Percentiles rank a stretch among this genome's conserved stretches.
Evolutionary conservation across 306 rosid species (phyloP).

Genomic region (Cicer yamashitae): DNA sequence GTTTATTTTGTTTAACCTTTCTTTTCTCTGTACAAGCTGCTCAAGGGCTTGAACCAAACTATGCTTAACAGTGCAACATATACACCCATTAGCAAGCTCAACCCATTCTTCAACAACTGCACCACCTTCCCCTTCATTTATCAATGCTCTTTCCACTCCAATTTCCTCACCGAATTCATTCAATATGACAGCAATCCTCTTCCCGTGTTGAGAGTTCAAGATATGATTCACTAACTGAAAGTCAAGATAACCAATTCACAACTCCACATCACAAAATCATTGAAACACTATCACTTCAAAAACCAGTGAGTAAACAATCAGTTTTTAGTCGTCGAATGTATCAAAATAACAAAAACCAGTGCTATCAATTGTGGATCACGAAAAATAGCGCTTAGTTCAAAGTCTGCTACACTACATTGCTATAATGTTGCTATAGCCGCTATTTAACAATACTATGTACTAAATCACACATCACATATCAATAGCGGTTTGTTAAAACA

Average conservation of each 20-base stretch:
- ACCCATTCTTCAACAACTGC: slow-evolving; percentile 98
- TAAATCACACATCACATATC: too few relatives aligned
- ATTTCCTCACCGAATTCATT: slow-evolving; percentile 97
- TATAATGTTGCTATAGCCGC: too few relatives aligned
- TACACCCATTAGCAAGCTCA: slow-evolving; percentile 91
- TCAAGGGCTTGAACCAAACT: slow-evolving; percentile 95
- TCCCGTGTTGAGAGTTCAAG: slow-evolving; percentile 81
- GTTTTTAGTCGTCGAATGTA: too few relatives aligned
- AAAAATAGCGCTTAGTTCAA: too few relatives aligned
- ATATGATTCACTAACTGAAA: slow-evolving; percentile 84
- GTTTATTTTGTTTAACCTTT: slow-evolving; percentile 55
- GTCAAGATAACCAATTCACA: slow-evolving; percentile 27
- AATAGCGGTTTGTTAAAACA: too few relatives aligned
- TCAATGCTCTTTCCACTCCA: slow-evolving; percentile 97
- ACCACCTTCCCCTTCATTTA: slow-evolving; percentile 91
- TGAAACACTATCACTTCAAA: slow-evolving; percentile 5
- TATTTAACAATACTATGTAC: too few relatives aligned
- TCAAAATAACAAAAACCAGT: too few relatives aligned
- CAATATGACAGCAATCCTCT: slow-evolving; percentile 91
- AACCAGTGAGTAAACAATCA: neutral
- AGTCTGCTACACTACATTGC: too few relatives aligned
- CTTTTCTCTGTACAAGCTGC: slow-evolving; percentile 90
- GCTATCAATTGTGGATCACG: too few relatives aligned
- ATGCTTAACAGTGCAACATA: slow-evolving; percentile 92
- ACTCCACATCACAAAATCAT: slow-evolving; percentile 17